These are phyloP conservation scores for Strobilomyces echinocephalus DNA, from an alignment of 768 basidiomycete genomes.

Conservation along the genomic window DNA sequence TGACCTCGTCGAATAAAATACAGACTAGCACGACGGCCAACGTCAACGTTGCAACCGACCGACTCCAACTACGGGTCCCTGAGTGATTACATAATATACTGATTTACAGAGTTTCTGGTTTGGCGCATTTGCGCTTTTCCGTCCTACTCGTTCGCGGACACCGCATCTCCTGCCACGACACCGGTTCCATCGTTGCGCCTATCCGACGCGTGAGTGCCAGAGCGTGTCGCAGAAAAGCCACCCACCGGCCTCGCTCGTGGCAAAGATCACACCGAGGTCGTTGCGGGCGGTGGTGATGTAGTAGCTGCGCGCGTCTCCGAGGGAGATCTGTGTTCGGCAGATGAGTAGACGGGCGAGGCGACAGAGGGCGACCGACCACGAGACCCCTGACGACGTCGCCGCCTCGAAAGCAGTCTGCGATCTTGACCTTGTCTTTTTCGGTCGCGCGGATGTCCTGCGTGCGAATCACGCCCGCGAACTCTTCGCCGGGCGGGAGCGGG, in stretches of 20 bases:
- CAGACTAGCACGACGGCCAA: constrained; percentile 11
- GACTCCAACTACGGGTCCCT: constrained; percentile 14
- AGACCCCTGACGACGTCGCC: constrained; percentile 86
- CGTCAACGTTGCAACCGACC: constrained; percentile 8
- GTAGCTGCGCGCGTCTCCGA: constrained; percentile 89
- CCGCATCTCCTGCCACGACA: constrained; percentile 90
- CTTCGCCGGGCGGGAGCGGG: constrained; percentile 77
- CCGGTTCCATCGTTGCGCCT: constrained; percentile 81
- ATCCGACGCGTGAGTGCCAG: constrained; percentile 1
- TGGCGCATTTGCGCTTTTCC: constrained; percentile 84
- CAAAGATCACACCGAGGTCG: constrained; percentile 88
- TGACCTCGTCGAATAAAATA: constrained; percentile 16
- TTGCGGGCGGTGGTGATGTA: constrained; percentile 89
- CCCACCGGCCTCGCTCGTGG: constrained; percentile 79
- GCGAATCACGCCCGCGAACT: constrained; percentile 86
- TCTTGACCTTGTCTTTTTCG: constrained; percentile 85
- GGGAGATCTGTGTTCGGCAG: constrained; percentile 60
- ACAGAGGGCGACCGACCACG: constrained; percentile 54
- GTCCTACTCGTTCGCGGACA: constrained; percentile 75
- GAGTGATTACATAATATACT: constrained; percentile 20
- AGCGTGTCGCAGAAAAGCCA: constrained; percentile 4
- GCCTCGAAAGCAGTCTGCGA: constrained; percentile 86
- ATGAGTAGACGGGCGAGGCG: constrained; percentile 1
- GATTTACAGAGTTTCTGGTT: constrained; percentile 60
- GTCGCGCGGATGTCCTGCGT: constrained; percentile 85